A percentile compares a stretch with the other conserved stretches of the same genome.
Evolutionary conservation across 257 asterid genomes (phyloP).

Genomic region (Nicotiana noctiflora): DNA sequence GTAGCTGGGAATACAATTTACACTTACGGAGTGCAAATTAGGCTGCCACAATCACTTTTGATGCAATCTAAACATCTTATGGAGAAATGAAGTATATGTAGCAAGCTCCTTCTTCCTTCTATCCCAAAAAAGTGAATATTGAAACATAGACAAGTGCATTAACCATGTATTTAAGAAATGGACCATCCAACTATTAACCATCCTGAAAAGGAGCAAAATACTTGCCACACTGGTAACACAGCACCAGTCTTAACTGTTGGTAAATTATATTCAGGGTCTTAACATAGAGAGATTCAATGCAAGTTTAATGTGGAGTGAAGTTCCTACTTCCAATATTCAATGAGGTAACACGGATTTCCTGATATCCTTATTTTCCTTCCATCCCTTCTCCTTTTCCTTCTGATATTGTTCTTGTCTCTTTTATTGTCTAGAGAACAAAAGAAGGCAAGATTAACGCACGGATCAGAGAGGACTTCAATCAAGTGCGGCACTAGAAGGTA

Average conservation of each 20-base stretch:
- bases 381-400: background rate
- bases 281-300: background rate
- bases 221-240: background rate
- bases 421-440: background rate
- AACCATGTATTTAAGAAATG: background rate
- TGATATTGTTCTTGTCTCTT: background rate
- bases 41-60: background rate
- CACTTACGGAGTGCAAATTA: background rate
- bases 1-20: background rate
- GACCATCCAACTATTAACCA: background rate
- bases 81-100: background rate
- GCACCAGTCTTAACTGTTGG: background rate
- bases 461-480: background rate
- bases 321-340: background rate
- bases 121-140: background rate
- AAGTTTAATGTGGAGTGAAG: background rate
- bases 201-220: background rate
- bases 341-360: background rate
- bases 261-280: background rate
- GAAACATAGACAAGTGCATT: background rate
- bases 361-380: background rate
- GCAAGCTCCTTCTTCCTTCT: background rate
- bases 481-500: background rate
- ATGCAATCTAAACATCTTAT: background rate
- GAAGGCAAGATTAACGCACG: background rate